These are phyloP conservation scores for Biscutella laevigata DNA, from an alignment of 441 rosid species.

Conservation along the genomic window DNA sequence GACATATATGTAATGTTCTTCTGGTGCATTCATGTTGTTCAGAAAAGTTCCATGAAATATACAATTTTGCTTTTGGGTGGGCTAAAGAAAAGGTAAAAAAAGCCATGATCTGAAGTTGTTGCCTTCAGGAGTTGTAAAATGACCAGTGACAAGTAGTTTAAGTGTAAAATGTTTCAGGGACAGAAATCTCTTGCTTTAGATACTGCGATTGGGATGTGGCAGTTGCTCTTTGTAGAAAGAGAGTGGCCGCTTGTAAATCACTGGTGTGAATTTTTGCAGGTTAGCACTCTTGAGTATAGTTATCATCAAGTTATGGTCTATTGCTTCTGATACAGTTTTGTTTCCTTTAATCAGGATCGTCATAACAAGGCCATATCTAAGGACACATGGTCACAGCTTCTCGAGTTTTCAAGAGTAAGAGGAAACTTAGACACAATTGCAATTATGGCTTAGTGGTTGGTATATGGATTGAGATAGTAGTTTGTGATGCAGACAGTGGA, in stretches of 20 bases:
- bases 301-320: background rate
- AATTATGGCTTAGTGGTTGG: conserved; percentile 12
- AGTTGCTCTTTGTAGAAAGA: conserved; percentile 76
- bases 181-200: conserved; percentile 94
- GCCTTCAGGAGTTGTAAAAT: background rate
- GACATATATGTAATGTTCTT: conserved; percentile 14
- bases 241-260: conserved; percentile 78
- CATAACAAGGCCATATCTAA: conserved; percentile 89
- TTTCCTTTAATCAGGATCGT: conserved; percentile 47
- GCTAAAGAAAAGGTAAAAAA: conserved; percentile 92
- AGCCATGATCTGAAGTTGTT: background rate
- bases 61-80: conserved; percentile 95
- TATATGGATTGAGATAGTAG: conserved; percentile 12
- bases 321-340: conserved; percentile 13
- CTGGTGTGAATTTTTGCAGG: conserved; percentile 97
- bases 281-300: conserved; percentile 14
- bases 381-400: conserved; percentile 92
- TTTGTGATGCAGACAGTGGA: conserved; percentile 51
- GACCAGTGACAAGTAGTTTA: background rate
- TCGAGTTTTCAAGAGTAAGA: conserved; percentile 71
- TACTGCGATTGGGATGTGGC: conserved; percentile 99
- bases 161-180: conserved; percentile 44
- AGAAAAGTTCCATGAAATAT: conserved; percentile 91
- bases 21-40: no score
- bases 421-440: background rate